These are phyloP conservation scores for Aspergillus costaricaensis DNA, from an alignment of 2,329 filamentous ascomycete species.

Conservation along the genomic window DNA sequence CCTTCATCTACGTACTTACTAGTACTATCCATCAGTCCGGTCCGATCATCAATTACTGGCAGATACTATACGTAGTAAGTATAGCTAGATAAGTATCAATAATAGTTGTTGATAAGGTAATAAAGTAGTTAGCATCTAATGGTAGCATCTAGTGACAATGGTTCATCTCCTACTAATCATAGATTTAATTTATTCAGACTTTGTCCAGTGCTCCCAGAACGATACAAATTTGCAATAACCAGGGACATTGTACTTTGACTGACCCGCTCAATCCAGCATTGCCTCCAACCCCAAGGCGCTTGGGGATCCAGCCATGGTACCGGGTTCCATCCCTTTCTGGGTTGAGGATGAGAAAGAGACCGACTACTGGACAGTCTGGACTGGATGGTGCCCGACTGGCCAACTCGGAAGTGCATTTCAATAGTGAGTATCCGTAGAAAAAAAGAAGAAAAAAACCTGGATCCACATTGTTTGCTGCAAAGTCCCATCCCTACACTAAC, in stretches of 20 bases:
- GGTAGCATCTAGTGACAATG: too few species aligned
- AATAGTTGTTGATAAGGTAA: not conserved
- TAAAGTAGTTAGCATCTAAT: too few species aligned
- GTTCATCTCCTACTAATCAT: too few species aligned
- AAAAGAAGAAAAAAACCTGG: too few species aligned
- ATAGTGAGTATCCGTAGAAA: too few species aligned
- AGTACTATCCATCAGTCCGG: not conserved
- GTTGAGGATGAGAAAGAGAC: too few species aligned
- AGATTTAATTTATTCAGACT: not conserved
- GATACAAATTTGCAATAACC: not conserved
- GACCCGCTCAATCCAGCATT: not conserved
- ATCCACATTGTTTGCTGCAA: not conserved
- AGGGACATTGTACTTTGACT: not conserved
- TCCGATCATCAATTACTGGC: not conserved
- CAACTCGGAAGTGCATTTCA: too few species aligned
- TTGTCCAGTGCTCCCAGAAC: too few species aligned
- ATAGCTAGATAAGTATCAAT: not conserved
- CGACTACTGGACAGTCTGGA: too few species aligned
- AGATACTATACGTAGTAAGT: not conserved
- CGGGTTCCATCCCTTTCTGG: not conserved
- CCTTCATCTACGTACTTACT: not conserved
- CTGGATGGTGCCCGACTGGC: not conserved
- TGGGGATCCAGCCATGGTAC: not conserved
- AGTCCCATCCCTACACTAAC: conserved; percentile 2
- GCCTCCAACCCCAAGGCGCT: not conserved